Evolutionary conservation across 495 filamentous ascomycete species (phyloP), one percentile per base, ranked within the genome.

Genomic region (Saxophila tyrrhenica): DNA sequence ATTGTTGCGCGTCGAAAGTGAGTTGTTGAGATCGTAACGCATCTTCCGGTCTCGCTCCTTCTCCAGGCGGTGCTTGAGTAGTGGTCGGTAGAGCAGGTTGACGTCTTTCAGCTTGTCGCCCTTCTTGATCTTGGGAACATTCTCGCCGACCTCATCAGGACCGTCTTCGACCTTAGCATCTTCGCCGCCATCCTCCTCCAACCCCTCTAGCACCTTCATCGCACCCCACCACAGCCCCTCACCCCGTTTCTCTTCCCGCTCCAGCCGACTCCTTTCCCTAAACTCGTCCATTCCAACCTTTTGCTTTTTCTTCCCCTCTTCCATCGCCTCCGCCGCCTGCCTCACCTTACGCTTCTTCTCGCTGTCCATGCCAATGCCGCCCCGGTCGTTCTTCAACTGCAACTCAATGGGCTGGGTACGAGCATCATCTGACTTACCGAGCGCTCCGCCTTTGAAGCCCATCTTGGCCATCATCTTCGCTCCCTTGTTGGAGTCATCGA

Each of bases 391-490:
- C 64, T 94, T 94, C 57, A 90, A 70, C 17, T 70, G 65, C 1
- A 94, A 67, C 13, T 75, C 69, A 17, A 94, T 74, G 0, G 88
- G 88, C 65, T 90, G 84, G 9, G 76, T 69, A 42, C 73, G 68
- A 3, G 67, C 69, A 48, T 65, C 39, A 22, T 55, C 51, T 56
- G 58, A 62, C 60, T 82, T 84, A 0, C 92, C 88, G 2, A 95
- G 74, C 0, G 78, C 75, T 48, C 80, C 79, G 15, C 85, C 85
- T 56, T 79, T 84, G 70, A 90, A 98, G 7, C 92, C 92, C 73
- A 98, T 84, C 67, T 84, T 89, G n/a, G 86, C 82, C 90, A 98
- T 92, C 89, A 98, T 95, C 54, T 86, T 75, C 52, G 89, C 81
- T 1, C 92, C 92, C 67, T 96, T 98, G 69, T 77, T 84, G 49